Percentiles rank a stretch among this genome's conserved stretches.
phyloP scores from a whole-genome alignment of 1,139 yeast species.

The Yamadazyma songkhlaensis region DNA sequence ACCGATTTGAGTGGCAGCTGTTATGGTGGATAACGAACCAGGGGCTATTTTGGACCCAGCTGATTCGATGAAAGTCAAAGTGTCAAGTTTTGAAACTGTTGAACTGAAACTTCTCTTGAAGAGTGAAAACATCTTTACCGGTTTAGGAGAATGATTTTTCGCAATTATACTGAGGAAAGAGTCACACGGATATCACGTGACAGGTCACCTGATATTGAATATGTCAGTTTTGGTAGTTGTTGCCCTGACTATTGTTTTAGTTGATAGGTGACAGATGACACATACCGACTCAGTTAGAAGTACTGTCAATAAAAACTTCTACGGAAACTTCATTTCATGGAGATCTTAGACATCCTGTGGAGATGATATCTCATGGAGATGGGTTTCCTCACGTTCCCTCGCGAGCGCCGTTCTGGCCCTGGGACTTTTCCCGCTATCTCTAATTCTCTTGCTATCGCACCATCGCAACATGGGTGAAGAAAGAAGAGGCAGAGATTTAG shows the following conservation, averaged over 20 bases:
- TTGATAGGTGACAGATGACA: too few species aligned
- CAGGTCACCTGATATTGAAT: background rate
- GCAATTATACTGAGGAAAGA: background rate
- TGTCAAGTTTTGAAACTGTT: slow-evolving; percentile 30
- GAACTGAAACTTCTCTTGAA: slow-evolving; percentile 32
- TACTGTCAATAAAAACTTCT: too few species aligned
- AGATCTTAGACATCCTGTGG: too few species aligned
- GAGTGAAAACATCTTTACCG: slow-evolving; percentile 4
- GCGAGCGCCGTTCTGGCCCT: too few species aligned
- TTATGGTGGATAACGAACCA: slow-evolving; percentile 62
- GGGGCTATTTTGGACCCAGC: slow-evolving; percentile 53
- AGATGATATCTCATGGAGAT: too few species aligned
- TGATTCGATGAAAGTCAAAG: slow-evolving; percentile 75
- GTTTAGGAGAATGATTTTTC: background rate
- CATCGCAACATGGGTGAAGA: background rate
- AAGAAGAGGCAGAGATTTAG: background rate
- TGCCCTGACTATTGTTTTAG: too few species aligned
- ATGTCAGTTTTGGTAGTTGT: background rate
- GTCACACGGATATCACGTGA: background rate
- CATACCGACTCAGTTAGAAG: too few species aligned
- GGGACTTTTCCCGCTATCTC: too few species aligned
- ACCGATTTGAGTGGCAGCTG: slow-evolving; percentile 64
- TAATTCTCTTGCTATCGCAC: too few species aligned
- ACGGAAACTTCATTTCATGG: too few species aligned
- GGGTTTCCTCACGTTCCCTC: too few species aligned